Evolutionary conservation across 176 grass and related monocot species (phyloP), one percentile per base, ranked within the genome.

Genomic region (Carex scoparia): DNA sequence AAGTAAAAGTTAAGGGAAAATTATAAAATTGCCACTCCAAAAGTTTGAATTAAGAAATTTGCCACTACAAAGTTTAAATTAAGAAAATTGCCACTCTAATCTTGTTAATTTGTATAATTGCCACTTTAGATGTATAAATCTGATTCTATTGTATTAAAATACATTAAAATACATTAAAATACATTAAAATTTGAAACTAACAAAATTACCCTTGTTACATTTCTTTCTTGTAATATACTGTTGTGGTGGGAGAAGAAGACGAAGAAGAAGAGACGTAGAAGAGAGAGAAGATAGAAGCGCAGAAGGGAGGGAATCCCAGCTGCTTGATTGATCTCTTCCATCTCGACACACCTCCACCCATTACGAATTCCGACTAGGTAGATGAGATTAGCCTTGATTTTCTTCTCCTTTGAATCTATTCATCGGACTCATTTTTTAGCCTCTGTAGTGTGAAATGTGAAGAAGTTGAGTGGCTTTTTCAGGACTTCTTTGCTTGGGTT

Each of bases 251-350:
- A 46, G 83, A 35, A 55, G 85, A 53, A 65, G 86, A 23, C 0
- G 23, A 23, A 23, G 23, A 72, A 74, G 88, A 40, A 27, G 86
- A 64, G 70, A 72, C 70, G 48, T 87, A 81, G 80, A 89, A 78
- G 70, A 90, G 90, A 65, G 56, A 83, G 84, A 92, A 90, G 51
- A 78, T 13, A 82, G 84, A 87, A 67, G 88, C 90, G 75, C 90
- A 95, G 53, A 53, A 68, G 60, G 61, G 61, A 66, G 90, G 86
- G 54, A 95, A 81, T 11, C 88, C 84, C 87, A 95, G 91, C n/a
- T 81, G 81, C 84, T 87, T 95, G 79, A 89, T 87, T 7, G 90
- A 86, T 87, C 82, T 84, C 58, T 91, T 86, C 93, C 91, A 92
- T 81, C 85, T 69, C 60, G 84, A 35, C 10, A 62, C 69, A 71